phyloP scores from a whole-genome alignment of 768 basidiomycete genomes.

The Lentinula detonsa region DNA sequence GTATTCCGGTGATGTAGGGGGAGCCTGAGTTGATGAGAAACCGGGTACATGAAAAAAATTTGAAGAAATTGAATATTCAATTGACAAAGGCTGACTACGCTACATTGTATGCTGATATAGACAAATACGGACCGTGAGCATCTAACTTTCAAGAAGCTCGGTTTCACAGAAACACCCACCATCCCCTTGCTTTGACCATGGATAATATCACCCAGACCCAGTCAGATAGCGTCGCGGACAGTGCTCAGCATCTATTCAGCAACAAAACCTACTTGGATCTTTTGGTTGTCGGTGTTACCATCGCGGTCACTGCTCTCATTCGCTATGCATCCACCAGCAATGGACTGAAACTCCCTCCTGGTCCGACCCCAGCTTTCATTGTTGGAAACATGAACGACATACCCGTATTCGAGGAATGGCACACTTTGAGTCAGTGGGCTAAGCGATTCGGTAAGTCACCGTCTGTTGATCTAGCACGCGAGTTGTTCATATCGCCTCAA shows the following conservation, averaged over 20 bases:
- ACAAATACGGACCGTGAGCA: neutral
- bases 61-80: neutral
- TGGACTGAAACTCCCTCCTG: neutral
- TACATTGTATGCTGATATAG: neutral
- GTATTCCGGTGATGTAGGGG: neutral
- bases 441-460: neutral
- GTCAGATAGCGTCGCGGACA: neutral
- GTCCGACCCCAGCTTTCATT: neutral
- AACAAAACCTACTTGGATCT: neutral
- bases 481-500: neutral
- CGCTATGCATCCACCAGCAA: neutral
- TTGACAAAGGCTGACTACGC: neutral
- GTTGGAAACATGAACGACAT: conserved; percentile 1
- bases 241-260: neutral
- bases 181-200: neutral
- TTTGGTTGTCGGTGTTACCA: neutral
- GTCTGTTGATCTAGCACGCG: neutral
- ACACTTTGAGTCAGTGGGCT: neutral
- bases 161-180: neutral
- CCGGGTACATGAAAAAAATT: neutral
- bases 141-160: neutral
- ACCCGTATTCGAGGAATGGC: neutral
- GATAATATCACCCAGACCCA: neutral
- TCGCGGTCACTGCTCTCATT: neutral
- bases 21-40: neutral